A percentile compares a stretch with the other conserved stretches of the same genome.
phyloP scores from a whole-genome alignment of 441 rosid genomes.

The Populus hybrid region DNA sequence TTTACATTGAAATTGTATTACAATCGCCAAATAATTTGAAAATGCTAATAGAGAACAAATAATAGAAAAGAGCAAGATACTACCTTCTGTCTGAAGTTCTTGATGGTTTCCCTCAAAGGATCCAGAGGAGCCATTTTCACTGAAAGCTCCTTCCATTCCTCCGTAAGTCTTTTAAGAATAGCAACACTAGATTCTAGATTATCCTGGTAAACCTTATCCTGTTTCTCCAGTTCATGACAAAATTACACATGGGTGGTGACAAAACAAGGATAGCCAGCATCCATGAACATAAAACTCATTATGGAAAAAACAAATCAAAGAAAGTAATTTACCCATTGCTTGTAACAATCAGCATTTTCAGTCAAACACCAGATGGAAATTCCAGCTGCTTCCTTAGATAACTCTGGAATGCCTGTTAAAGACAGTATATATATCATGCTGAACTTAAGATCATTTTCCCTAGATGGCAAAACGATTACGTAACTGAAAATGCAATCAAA shows the following conservation, averaged over 20 bases:
- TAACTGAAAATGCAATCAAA: background rate
- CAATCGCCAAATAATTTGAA: background rate
- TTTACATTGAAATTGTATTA: too few relatives aligned
- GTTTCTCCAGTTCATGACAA: conserved; percentile 45
- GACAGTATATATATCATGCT: background rate
- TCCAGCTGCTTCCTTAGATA: conserved; percentile 72
- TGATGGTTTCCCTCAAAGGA: conserved; percentile 48
- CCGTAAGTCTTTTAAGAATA: conserved; percentile 55
- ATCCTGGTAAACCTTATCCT: conserved; percentile 74
- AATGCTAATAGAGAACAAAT: background rate
- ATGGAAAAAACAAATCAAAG: background rate
- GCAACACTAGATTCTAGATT: conserved; percentile 60
- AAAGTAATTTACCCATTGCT: conserved; percentile 72
- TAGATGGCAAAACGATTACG: background rate
- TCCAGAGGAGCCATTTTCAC: conserved; percentile 48
- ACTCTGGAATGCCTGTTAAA: conserved; percentile 49
- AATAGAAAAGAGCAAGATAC: background rate
- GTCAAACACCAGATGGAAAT: conserved; percentile 71
- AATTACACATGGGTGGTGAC: background rate
- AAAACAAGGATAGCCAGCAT: background rate
- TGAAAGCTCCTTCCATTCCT: conserved; percentile 63
- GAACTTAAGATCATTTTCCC: background rate
- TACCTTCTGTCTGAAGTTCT: conserved; percentile 75
- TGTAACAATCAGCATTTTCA: conserved; percentile 75
- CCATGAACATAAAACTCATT: background rate